phyloP scores from a whole-genome alignment of 208 protist species.

The Paratrypanosoma confusum region DNA sequence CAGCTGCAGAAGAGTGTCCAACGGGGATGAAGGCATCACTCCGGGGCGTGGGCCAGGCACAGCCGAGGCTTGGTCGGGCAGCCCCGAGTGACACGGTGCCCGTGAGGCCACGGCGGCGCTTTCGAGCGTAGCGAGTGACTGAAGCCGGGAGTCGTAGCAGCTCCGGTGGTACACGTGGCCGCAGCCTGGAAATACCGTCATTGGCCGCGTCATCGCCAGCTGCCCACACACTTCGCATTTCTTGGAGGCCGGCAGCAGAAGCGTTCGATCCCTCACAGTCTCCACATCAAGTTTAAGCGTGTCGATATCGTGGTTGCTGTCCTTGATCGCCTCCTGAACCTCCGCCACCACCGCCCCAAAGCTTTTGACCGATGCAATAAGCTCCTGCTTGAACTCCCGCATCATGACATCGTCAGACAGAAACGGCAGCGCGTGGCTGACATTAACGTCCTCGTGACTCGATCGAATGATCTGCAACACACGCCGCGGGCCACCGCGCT shows the following conservation, averaged over 20 bases:
- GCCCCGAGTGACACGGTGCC: too few relatives aligned
- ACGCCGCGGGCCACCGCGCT: conserved; percentile 9
- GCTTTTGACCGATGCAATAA: conserved; percentile 19
- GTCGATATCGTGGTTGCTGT: too few relatives aligned
- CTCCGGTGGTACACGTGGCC: conserved; percentile 27
- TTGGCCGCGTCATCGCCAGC: conserved; percentile 16
- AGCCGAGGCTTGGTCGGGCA: too few relatives aligned
- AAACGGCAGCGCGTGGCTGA: conserved; percentile 33
- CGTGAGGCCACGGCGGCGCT: too few relatives aligned
- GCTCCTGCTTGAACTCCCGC: conserved; percentile 26
- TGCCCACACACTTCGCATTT: conserved; percentile 20
- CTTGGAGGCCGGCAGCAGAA: conserved; percentile 1
- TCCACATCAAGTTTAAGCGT: conserved; percentile 7
- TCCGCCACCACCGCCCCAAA: conserved; percentile 9
- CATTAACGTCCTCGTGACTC: conserved; percentile 20
- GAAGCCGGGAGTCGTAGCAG: conserved; percentile 26
- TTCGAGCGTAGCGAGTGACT: neutral
- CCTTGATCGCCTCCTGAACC: conserved; percentile 9
- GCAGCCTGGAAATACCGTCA: conserved; percentile 32
- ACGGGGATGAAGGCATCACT: too few relatives aligned
- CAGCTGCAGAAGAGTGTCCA: too few relatives aligned
- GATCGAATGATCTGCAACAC: conserved; percentile 26
- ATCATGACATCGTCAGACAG: conserved; percentile 23
- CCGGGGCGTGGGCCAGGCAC: too few relatives aligned
- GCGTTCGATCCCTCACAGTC: neutral